Evolutionary conservation across 2,329 filamentous ascomycete species (phyloP).

Genomic region (Gaeumannomyces tritici): DNA sequence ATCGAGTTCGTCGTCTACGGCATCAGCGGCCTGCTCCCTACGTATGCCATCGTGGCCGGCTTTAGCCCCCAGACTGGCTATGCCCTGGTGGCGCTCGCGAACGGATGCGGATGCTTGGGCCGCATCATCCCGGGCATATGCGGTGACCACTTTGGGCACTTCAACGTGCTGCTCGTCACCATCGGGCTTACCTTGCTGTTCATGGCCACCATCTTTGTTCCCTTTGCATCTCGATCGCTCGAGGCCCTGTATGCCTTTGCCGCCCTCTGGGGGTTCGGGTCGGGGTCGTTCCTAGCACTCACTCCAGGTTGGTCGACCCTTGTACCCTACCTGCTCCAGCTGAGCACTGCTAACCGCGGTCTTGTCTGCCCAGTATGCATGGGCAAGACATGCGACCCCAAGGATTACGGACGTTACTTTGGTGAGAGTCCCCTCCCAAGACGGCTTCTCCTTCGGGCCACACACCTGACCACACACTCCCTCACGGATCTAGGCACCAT

Average conservation of each 20-base stretch:
- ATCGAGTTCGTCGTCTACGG: slow-evolving; percentile 40
- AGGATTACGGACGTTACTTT: slow-evolving; percentile 35
- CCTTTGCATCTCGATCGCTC: slow-evolving; percentile 16
- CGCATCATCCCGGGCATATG: slow-evolving; percentile 31
- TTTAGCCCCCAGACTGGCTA: slow-evolving; percentile 28
- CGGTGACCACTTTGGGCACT: slow-evolving; percentile 31
- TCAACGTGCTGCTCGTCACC: slow-evolving; percentile 30
- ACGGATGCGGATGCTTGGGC: slow-evolving; percentile 30
- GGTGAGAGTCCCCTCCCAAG: slow-evolving; percentile 7
- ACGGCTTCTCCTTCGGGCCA: background rate
- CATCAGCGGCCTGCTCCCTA: slow-evolving; percentile 31
- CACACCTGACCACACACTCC: background rate
- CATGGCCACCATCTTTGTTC: slow-evolving; percentile 32
- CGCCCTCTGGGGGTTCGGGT: slow-evolving; percentile 37
- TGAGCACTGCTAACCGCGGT: background rate
- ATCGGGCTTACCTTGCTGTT: slow-evolving; percentile 25
- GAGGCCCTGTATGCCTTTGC: slow-evolving; percentile 28
- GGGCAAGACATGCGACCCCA: slow-evolving; percentile 32
- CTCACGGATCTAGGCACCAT: slow-evolving; percentile 24
- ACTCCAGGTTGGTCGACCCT: slow-evolving; percentile 12
- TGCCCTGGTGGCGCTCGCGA: slow-evolving; percentile 32
- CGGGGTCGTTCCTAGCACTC: slow-evolving; percentile 35
- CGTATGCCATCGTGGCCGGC: slow-evolving; percentile 26
- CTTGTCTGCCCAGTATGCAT: slow-evolving; percentile 25
- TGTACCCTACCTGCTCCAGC: background rate